These are phyloP conservation scores for Myriosclerotinia curreyana DNA, from an alignment of 2,329 filamentous ascomycete genomes.

Conservation along the genomic window DNA sequence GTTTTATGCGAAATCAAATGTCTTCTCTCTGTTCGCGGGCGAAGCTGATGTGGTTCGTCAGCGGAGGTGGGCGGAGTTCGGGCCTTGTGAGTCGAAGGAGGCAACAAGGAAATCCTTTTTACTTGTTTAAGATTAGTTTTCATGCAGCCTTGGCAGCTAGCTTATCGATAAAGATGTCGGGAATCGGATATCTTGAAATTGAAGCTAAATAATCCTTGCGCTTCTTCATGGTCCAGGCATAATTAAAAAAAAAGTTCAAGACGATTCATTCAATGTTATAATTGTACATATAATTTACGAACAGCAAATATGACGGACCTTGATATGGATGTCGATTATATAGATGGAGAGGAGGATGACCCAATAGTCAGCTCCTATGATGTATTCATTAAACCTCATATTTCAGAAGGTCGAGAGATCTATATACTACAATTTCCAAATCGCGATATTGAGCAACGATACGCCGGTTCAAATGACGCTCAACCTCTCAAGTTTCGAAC, in stretches of 20 bases:
- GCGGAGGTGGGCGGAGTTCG: conserved; percentile 11
- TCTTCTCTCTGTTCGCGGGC: conserved; percentile 16
- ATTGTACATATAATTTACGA: not conserved
- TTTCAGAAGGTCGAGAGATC: conserved; percentile 60
- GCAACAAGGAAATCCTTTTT: not conserved
- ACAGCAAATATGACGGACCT: conserved; percentile 14
- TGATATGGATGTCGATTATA: conserved; percentile 10
- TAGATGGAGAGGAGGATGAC: conserved; percentile 51
- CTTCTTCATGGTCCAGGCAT: not conserved
- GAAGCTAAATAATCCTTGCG: conserved; percentile 5
- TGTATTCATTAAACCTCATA: conserved; percentile 77
- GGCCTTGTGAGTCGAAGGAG: conserved; percentile 18
- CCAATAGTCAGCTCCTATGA: conserved; percentile 74
- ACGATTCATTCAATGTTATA: not conserved
- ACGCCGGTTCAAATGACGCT: conserved; percentile 53
- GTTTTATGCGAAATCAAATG: conserved; percentile 8
- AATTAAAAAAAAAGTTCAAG: conserved; percentile 17
- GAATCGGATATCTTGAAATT: not conserved
- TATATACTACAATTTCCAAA: conserved; percentile 90
- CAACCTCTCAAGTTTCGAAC: conserved; percentile 72
- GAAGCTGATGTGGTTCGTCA: conserved; percentile 16
- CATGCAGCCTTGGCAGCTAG: not conserved
- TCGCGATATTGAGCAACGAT: conserved; percentile 58
- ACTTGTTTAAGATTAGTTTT: not conserved
- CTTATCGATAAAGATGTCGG: conserved; percentile 13